Evolutionary conservation across 495 filamentous ascomycete genomes (phyloP).

Genomic region (Melanomma pulvis-pyrius): DNA sequence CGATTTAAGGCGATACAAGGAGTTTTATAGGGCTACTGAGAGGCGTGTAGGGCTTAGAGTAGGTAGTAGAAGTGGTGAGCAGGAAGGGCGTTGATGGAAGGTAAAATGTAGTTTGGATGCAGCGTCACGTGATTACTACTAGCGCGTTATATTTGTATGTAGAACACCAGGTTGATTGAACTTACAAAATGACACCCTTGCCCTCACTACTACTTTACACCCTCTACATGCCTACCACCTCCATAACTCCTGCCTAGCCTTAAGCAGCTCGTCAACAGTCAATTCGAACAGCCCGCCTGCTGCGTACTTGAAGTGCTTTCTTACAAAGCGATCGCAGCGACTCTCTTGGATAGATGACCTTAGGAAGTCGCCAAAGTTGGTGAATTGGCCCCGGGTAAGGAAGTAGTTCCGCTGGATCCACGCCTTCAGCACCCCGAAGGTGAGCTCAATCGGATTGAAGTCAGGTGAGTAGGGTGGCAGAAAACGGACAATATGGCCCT

Average conservation of each 20-base stretch:
- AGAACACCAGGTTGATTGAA: too few relatives aligned
- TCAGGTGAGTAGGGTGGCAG: slow-evolving; percentile 31
- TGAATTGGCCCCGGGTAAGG: not conserved
- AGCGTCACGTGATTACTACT: too few relatives aligned
- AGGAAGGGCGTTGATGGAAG: not conserved
- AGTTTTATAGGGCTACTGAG: not conserved
- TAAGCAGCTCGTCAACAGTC: not conserved
- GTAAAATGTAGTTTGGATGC: too few relatives aligned
- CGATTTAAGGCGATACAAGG: not conserved
- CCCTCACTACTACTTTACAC: not conserved
- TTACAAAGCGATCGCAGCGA: slow-evolving; percentile 2
- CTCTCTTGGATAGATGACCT: not conserved
- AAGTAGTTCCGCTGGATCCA: slow-evolving; percentile 4
- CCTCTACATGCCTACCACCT: not conserved
- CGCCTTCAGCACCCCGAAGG: slow-evolving; percentile 17
- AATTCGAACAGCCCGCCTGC: not conserved
- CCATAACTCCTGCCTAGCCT: not conserved
- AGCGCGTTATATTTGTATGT: too few relatives aligned
- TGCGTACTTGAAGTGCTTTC: slow-evolving; percentile 1
- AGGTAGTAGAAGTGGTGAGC: too few relatives aligned
- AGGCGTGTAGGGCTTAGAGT: not conserved
- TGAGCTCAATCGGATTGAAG: slow-evolving; percentile 45
- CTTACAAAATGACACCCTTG: too few relatives aligned
- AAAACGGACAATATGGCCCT: not conserved
- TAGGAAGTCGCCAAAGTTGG: slow-evolving; percentile 7